Evolutionary conservation across 768 basidiomycete genomes (phyloP).

Genomic region (Rhizopogon vinicolor): DNA sequence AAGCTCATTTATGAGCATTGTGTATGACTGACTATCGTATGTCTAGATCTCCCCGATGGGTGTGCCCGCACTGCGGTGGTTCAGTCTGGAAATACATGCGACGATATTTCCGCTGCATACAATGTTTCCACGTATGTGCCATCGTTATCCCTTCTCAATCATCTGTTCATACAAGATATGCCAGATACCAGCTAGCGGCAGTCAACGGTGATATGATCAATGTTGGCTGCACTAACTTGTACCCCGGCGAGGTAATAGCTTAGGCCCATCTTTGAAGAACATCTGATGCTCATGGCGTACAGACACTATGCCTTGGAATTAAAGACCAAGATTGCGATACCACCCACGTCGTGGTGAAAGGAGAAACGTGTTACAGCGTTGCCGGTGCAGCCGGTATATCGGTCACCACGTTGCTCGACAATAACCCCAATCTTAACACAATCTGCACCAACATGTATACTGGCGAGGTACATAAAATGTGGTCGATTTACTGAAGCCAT

Average conservation of each 20-base stretch:
- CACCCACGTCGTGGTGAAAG: slow-evolving; percentile 40
- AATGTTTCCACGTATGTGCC: slow-evolving; percentile 57
- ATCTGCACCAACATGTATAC: slow-evolving; percentile 52
- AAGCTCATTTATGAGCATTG: background rate
- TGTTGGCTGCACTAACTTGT: slow-evolving; percentile 51
- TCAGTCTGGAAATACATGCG: slow-evolving; percentile 55
- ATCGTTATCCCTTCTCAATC: background rate
- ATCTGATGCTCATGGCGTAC: background rate
- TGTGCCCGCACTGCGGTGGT: slow-evolving; percentile 66
- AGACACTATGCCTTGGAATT: slow-evolving; percentile 55
- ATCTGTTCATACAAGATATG: background rate
- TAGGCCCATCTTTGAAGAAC: background rate
- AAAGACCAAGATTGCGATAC: slow-evolving; percentile 51
- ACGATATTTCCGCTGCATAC: slow-evolving; percentile 56
- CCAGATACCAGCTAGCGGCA: slow-evolving; percentile 53
- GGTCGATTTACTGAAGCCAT: background rate
- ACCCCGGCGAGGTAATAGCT: slow-evolving; percentile 38
- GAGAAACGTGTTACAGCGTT: slow-evolving; percentile 50
- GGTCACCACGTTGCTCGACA: slow-evolving; percentile 41
- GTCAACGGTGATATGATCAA: slow-evolving; percentile 48
- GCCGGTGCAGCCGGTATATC: slow-evolving; percentile 36
- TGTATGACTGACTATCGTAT: background rate
- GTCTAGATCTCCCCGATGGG: slow-evolving; percentile 4
- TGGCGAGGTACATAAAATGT: slow-evolving; percentile 42
- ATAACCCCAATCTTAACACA: slow-evolving; percentile 62